Conservation (phyloP, 768 basidiomycete species). For the Mycena haematopus region DNA sequence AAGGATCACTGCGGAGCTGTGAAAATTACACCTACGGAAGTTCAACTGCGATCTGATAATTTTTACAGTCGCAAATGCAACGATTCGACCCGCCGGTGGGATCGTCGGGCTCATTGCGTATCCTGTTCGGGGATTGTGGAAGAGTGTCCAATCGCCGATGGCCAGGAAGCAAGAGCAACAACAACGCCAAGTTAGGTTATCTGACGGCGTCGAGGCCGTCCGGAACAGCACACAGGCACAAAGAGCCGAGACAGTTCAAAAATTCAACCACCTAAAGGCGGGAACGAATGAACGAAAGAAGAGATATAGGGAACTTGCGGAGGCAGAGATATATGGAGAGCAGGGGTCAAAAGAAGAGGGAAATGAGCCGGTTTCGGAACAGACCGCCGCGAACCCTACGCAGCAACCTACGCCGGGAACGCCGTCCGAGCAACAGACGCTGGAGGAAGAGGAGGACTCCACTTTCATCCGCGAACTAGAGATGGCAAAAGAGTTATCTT, state of each 20-base stretch:
- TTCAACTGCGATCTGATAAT: not conserved
- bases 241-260: conserved; percentile 40
- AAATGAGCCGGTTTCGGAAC: conserved; percentile 1
- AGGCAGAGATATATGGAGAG: conserved; percentile 38
- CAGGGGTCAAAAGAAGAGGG: conserved; percentile 3
- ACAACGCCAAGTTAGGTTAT: conserved; percentile 44
- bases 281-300: conserved; percentile 41
- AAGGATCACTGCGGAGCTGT: conserved; percentile 45
- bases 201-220: conserved; percentile 47
- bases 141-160: conserved; percentile 39
- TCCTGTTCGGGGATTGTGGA: conserved; percentile 45
- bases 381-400: conserved; percentile 1
- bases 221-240: conserved; percentile 42
- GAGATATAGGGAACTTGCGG: conserved; percentile 40
- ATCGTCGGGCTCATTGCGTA: conserved; percentile 45
- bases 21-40: conserved; percentile 12
- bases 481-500: conserved; percentile 41
- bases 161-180: conserved; percentile 41
- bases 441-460: conserved; percentile 31
- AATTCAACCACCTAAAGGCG: conserved; percentile 44
- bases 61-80: conserved; percentile 39
- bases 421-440: conserved; percentile 3
- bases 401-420: not conserved
- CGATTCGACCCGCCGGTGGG: conserved; percentile 41
- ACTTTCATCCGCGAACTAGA: conserved; percentile 39